A percentile compares a stretch with the other conserved stretches of the same genome.
Evolutionary conservation across 2,329 filamentous ascomycete species (phyloP).

Genomic region (Cercospora zeina): DNA sequence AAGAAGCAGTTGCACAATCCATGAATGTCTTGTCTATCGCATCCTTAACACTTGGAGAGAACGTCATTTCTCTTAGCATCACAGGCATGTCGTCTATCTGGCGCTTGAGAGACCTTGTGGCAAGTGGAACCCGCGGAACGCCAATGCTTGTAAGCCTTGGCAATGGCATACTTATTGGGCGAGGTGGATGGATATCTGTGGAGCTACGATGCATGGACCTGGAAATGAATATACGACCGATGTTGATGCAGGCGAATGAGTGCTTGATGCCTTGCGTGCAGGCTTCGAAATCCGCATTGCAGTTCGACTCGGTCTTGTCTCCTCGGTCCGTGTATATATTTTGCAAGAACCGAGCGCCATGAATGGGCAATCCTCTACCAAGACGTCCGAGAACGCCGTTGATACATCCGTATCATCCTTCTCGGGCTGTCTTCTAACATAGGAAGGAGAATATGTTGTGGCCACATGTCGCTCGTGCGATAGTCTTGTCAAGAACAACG

Average conservation of each 20-base stretch:
- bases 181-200: not conserved
- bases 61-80: constrained; percentile 13
- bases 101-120: not conserved
- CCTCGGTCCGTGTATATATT: not conserved
- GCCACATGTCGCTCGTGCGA: not conserved
- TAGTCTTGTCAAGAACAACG: not conserved
- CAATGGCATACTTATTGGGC: not conserved
- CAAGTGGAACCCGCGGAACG: constrained; percentile 8
- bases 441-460: not conserved
- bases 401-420: not conserved
- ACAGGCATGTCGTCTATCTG: not conserved
- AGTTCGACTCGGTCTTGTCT: not conserved
- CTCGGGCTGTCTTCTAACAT: not conserved
- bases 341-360: not conserved
- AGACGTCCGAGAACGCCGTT: not conserved
- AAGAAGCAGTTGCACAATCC: not conserved
- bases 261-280: not conserved
- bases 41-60: constrained; percentile 7
- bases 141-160: constrained; percentile 11
- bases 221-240: not conserved
- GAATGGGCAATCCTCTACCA: not conserved
- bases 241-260: not conserved
- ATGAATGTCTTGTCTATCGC: constrained; percentile 11
- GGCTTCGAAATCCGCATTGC: not conserved
- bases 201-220: not conserved